Percentiles rank a stretch among this genome's conserved stretches.
phyloP scores from a whole-genome alignment of 352 stramenopile genomes.

The Pythium scleroteichum region DNA sequence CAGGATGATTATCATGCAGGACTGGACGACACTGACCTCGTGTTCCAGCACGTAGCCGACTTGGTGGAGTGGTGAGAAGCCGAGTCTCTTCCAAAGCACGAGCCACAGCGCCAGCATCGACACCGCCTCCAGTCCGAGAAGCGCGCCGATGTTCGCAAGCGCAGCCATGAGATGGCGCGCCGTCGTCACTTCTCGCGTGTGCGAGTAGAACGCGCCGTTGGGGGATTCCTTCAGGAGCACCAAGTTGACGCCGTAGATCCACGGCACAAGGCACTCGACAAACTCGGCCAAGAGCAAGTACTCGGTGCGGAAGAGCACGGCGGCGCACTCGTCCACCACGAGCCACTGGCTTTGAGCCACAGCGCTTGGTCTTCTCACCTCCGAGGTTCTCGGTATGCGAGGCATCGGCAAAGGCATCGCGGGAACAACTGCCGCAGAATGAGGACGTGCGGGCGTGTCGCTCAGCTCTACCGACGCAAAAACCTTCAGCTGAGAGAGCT shows the following conservation, averaged over 20 bases:
- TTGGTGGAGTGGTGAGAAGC: conserved; percentile 16
- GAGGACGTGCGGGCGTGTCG: too few species aligned
- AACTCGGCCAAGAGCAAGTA: conserved; percentile 30
- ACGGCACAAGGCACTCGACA: conserved; percentile 24
- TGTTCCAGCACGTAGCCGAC: conserved; percentile 28
- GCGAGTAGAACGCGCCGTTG: conserved; percentile 32
- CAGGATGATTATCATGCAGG: conserved; percentile 17
- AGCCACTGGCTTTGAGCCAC: neutral
- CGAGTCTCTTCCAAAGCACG: conserved; percentile 7
- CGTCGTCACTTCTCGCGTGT: neutral
- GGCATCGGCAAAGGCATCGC: too few species aligned
- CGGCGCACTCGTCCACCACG: conserved; percentile 1
- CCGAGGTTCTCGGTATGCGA: too few species aligned
- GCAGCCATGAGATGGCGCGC: neutral
- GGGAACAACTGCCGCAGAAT: too few species aligned
- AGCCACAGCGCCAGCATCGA: conserved; percentile 1
- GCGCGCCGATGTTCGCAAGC: neutral
- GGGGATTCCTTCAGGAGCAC: conserved; percentile 27
- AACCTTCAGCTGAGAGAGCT: too few species aligned
- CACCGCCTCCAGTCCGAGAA: conserved; percentile 1
- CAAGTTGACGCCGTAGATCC: conserved; percentile 26
- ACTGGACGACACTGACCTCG: conserved; percentile 23
- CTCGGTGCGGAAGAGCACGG: conserved; percentile 23
- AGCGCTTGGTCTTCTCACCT: too few species aligned
- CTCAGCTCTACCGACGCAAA: too few species aligned